A percentile compares a stretch with the other conserved stretches of the same genome.
These are phyloP conservation scores for Phyllosticta ampelicida DNA, from an alignment of 2,329 filamentous ascomycete genomes.

Conservation along the genomic window DNA sequence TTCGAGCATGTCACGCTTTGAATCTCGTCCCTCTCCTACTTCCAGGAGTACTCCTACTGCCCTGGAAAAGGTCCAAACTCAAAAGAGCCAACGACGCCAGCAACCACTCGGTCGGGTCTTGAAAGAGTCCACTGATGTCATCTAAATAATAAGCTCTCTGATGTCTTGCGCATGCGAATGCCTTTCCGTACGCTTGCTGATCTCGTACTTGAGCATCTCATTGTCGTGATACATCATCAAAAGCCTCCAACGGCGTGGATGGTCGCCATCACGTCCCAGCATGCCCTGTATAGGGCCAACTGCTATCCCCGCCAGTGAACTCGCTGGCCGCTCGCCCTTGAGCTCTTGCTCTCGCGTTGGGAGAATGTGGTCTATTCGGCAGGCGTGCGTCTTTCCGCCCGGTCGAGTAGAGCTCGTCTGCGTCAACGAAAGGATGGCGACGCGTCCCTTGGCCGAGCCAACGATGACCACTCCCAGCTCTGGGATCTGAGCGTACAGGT, in stretches of 20 bases:
- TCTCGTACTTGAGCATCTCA: conserved; percentile 58
- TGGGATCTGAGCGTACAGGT: conserved; percentile 54
- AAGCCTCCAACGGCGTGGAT: conserved; percentile 47
- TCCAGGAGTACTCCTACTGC: too few species aligned
- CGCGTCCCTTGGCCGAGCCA: conserved; percentile 56
- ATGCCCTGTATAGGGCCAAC: conserved; percentile 50
- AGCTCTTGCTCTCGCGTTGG: conserved; percentile 46
- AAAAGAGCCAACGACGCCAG: too few species aligned
- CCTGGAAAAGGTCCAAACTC: too few species aligned
- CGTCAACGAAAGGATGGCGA: conserved; percentile 52
- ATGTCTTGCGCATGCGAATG: not conserved
- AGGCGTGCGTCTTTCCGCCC: conserved; percentile 25
- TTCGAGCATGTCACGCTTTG: too few species aligned
- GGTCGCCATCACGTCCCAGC: conserved; percentile 16
- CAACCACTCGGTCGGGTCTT: not conserved
- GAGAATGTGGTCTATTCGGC: conserved; percentile 47
- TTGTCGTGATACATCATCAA: conserved; percentile 64
- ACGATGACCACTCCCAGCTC: conserved; percentile 60
- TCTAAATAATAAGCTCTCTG: conserved; percentile 1
- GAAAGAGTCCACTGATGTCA: not conserved
- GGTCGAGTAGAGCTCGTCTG: conserved; percentile 1
- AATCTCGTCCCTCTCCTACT: too few species aligned
- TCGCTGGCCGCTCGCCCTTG: conserved; percentile 31
- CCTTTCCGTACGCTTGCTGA: conserved; percentile 26
- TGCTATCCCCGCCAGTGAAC: conserved; percentile 55